phyloP scores from a whole-genome alignment of 495 filamentous ascomycete species.

The Neurospora africana region DNA sequence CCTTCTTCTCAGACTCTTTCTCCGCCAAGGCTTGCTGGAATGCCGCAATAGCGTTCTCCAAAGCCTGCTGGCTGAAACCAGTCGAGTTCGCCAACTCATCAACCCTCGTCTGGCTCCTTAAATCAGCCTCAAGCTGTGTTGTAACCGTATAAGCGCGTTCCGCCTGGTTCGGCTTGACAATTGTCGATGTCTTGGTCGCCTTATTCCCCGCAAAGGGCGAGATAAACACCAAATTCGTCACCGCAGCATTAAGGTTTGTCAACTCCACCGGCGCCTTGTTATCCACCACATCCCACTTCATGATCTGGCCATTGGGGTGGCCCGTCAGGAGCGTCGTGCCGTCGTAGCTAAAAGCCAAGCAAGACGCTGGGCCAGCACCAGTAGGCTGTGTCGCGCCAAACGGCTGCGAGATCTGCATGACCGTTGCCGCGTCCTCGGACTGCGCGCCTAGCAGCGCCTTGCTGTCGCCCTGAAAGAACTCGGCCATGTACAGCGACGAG shows the following conservation, averaged over 20 bases:
- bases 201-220: slow-evolving; percentile 20
- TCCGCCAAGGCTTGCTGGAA: slow-evolving; percentile 21
- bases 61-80: slow-evolving; percentile 23
- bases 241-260: slow-evolving; percentile 59
- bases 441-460: slow-evolving; percentile 46
- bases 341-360: slow-evolving; percentile 65
- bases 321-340: slow-evolving; percentile 70
- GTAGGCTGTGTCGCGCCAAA: slow-evolving; percentile 49
- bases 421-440: slow-evolving; percentile 38
- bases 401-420: slow-evolving; percentile 46
- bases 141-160: slow-evolving; percentile 59
- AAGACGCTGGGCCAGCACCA: slow-evolving; percentile 45
- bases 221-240: slow-evolving; percentile 70
- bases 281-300: slow-evolving; percentile 54
- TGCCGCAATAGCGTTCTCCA: slow-evolving; percentile 18
- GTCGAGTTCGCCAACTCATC: slow-evolving; percentile 27
- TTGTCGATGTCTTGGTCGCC: slow-evolving; percentile 43
- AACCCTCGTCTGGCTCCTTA: slow-evolving; percentile 26
- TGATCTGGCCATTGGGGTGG: slow-evolving; percentile 69
- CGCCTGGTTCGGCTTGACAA: slow-evolving; percentile 64
- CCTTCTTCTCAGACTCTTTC: neutral
- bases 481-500: slow-evolving; percentile 68
- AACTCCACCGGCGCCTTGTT: slow-evolving; percentile 54
- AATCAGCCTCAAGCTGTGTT: slow-evolving; percentile 45
- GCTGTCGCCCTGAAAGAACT: slow-evolving; percentile 48